phyloP scores from a whole-genome alignment of 768 basidiomycete genomes.

The Lactarius hengduanensis region DNA sequence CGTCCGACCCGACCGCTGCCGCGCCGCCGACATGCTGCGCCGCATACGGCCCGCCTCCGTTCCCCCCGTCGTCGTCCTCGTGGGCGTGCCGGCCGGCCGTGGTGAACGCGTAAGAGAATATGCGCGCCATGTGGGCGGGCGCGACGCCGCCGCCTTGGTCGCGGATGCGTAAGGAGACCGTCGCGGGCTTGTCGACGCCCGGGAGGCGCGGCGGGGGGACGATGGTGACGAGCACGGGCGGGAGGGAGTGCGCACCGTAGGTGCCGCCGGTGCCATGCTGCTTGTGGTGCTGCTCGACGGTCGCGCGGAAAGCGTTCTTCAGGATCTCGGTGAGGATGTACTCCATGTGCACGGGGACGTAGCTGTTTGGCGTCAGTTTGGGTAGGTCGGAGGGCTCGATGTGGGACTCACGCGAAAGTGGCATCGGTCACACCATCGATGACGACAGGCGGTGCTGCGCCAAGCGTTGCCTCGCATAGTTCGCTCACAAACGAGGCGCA shows the following conservation, averaged over 20 bases:
- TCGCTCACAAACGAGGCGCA: constrained; percentile 84
- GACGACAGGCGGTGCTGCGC: constrained; percentile 60
- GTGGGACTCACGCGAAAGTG: constrained; percentile 70
- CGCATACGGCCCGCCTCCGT: constrained; percentile 69
- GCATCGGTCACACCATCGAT: constrained; percentile 70
- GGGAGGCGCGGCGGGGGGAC: constrained; percentile 45
- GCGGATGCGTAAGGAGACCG: constrained; percentile 74
- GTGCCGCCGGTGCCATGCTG: constrained; percentile 38
- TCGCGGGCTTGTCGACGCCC: constrained; percentile 38
- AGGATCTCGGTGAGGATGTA: constrained; percentile 89
- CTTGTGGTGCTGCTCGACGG: constrained; percentile 69
- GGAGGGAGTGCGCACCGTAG: constrained; percentile 41
- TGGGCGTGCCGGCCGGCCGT: constrained; percentile 58
- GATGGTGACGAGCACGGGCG: constrained; percentile 71
- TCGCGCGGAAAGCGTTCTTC: constrained; percentile 90
- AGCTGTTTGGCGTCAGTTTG: constrained; percentile 43
- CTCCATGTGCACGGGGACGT: constrained; percentile 87
- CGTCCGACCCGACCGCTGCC: constrained; percentile 52
- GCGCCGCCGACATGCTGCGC: constrained; percentile 75
- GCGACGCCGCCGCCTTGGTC: constrained; percentile 88
- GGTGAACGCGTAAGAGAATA: constrained; percentile 92
- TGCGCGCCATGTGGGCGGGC: constrained; percentile 66
- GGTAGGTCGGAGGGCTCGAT: not conserved
- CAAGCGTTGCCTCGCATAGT: constrained; percentile 82
- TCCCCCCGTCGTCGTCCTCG: constrained; percentile 31